Conservation (phyloP, 371 early-diverging fungal genomes). For the Funneliformis caledonium region DNA sequence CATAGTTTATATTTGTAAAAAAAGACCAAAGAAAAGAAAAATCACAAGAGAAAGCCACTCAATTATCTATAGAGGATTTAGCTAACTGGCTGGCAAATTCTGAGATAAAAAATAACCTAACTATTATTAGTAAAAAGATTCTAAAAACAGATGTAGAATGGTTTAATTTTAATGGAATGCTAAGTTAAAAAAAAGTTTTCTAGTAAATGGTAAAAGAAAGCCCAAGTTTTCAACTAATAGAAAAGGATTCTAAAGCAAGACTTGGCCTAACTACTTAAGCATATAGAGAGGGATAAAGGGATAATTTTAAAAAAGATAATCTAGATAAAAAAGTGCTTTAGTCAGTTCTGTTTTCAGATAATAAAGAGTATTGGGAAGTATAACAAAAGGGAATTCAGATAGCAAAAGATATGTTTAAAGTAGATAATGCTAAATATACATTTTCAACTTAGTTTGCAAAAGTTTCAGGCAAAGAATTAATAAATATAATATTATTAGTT, state of each 20-base stretch:
- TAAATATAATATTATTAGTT: not conserved
- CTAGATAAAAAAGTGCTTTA: conserved; percentile 16
- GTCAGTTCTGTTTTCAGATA: too few relatives aligned
- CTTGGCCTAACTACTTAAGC: not conserved
- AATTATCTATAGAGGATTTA: not conserved
- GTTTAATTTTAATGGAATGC: too few relatives aligned
- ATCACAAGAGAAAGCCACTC: not conserved
- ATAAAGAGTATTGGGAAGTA: too few relatives aligned
- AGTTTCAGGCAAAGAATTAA: not conserved
- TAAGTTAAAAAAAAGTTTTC: not conserved
- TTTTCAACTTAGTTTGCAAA: too few relatives aligned
- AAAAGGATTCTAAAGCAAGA: not conserved
- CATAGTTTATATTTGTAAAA: not conserved
- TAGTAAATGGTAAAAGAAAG: not conserved
- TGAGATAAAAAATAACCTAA: conserved; percentile 24
- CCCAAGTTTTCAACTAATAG: too few relatives aligned
- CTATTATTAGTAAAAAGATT: not conserved
- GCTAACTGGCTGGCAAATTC: not conserved
- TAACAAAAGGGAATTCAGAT: too few relatives aligned
- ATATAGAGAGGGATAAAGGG: not conserved
- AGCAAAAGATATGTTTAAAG: too few relatives aligned
- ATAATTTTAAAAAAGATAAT: not conserved
- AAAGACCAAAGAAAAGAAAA: too few relatives aligned
- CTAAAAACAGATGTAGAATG: too few relatives aligned
- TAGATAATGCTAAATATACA: too few relatives aligned